Conservation (phyloP, 208 protist species). For the Leishmania tarentolae region DNA sequence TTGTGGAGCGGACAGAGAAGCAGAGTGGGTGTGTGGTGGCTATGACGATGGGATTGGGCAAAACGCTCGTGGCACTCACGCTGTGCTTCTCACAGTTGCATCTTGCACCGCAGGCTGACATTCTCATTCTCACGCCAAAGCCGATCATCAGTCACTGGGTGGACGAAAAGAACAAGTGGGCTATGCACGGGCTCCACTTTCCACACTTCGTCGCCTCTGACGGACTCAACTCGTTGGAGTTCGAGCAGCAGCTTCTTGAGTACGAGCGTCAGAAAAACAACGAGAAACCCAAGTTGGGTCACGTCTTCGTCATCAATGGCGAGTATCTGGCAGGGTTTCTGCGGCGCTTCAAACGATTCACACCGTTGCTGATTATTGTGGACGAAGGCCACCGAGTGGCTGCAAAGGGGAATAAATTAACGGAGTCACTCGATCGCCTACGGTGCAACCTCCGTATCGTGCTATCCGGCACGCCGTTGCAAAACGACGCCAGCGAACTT, state of each 20-base stretch:
- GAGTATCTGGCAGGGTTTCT: slow-evolving; percentile 64
- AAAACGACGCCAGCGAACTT: slow-evolving; percentile 86
- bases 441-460: slow-evolving; percentile 65
- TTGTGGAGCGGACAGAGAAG: slow-evolving; percentile 50
- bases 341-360: slow-evolving; percentile 50
- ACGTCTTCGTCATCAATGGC: slow-evolving; percentile 82
- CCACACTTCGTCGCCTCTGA: slow-evolving; percentile 65
- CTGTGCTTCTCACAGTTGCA: slow-evolving; percentile 76
- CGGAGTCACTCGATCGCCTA: slow-evolving; percentile 54
- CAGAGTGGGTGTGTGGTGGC: slow-evolving; percentile 81
- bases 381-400: slow-evolving; percentile 87
- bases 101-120: slow-evolving; percentile 39
- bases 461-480: slow-evolving; percentile 90
- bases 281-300: slow-evolving; percentile 36
- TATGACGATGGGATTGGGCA: slow-evolving; percentile 92
- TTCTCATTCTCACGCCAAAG: slow-evolving; percentile 86
- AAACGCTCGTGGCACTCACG: slow-evolving; percentile 84
- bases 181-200: slow-evolving; percentile 62
- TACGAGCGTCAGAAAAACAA: slow-evolving; percentile 54
- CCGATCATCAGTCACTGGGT: slow-evolving; percentile 83
- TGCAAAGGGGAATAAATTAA: slow-evolving; percentile 67
- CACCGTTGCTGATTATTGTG: slow-evolving; percentile 76
- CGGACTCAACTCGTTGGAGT: slow-evolving; percentile 34
- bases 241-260: slow-evolving; percentile 48
- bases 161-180: slow-evolving; percentile 77